These are phyloP conservation scores for Waltergamsia citrina DNA, from an alignment of 2,329 filamentous ascomycete species.

Conservation along the genomic window DNA sequence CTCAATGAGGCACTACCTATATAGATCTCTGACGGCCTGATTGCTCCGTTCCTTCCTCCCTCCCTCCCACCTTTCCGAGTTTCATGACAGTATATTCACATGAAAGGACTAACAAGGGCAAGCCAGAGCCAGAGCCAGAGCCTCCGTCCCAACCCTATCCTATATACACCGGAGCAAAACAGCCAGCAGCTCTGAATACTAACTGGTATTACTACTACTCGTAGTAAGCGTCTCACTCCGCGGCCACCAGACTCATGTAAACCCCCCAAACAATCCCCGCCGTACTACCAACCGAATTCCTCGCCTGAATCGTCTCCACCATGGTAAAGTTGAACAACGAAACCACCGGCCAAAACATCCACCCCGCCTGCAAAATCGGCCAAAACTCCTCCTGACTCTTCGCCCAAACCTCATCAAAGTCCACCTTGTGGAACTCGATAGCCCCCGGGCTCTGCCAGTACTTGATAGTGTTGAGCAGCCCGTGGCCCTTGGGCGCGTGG, in stretches of 20 bases:
- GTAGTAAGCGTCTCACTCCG: slow-evolving; percentile 11
- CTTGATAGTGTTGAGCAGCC: slow-evolving; percentile 20
- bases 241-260: slow-evolving; percentile 58
- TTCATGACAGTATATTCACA: too few relatives aligned
- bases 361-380: slow-evolving; percentile 57
- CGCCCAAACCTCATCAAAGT: slow-evolving; percentile 32
- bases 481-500: slow-evolving; percentile 24
- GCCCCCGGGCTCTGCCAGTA: slow-evolving; percentile 27
- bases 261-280: slow-evolving; percentile 68
- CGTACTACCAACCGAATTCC: slow-evolving; percentile 61
- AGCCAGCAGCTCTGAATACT: too few relatives aligned
- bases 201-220: too few relatives aligned
- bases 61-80: too few relatives aligned
- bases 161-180: too few relatives aligned
- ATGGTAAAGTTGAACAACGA: slow-evolving; percentile 60
- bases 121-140: too few relatives aligned
- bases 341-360: slow-evolving; percentile 60
- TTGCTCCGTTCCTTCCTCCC: too few relatives aligned
- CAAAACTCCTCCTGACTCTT: slow-evolving; percentile 46
- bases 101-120: too few relatives aligned
- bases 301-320: slow-evolving; percentile 59
- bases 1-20: too few relatives aligned
- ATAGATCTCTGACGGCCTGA: too few relatives aligned
- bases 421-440: slow-evolving; percentile 34
- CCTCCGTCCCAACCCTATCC: too few relatives aligned